Base-by-base conservation (phyloP, 176 grass and related monocot species). In the Avena sativa region DNA sequence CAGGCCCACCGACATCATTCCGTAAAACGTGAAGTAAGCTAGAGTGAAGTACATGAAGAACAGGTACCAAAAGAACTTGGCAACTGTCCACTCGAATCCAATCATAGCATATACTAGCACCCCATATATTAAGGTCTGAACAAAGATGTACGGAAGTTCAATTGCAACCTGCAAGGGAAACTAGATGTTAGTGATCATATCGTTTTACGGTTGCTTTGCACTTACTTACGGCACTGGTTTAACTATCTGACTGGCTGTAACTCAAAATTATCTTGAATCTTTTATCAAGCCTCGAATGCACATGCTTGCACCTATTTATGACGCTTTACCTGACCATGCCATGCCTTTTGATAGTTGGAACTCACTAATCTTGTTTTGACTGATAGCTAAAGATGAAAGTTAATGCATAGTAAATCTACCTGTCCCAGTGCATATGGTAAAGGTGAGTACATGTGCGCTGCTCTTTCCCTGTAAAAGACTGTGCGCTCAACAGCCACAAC, bases 31-130 rank as follows among this genome's bases (percentile, higher is more conserved):
- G 90, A 88, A 94, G 84, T 97, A 97, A 3, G 91, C 70, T 57
- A 97, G 81, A 49, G 94, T 97, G 91, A 94, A 97, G 78, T 92
- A 97, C 92, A 94, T 94, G 80, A 97, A 93, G 84, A 94, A 97
- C 59, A 92, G 26, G 64, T 91, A 97, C 95, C 92, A 97, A 71
- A 97, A 94, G 80, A 95, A 95, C 48, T 97, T 97, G 46, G 80
- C 89, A 26, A 44, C 91, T 10, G 95, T 95, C 95, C 95, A 97
- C 74, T 97, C 89, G 17, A 94, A 97, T 5, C 89, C 91, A 74
- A 92, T 91, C 95, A 97, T 89, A 3, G 91, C 76, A 57, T 97
- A 97, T 19, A 97, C 92, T 44, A 92, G 75, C n/a, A 97, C 76
- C 8, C 85, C 91, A 58, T 97, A 97, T 79, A 94, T 81, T 40